Percentiles rank a stretch among this genome's conserved stretches.
These are phyloP conservation scores for Cladorrhinum sp. DNA, from an alignment of 2,329 filamentous ascomycete genomes.

Conservation along the genomic window DNA sequence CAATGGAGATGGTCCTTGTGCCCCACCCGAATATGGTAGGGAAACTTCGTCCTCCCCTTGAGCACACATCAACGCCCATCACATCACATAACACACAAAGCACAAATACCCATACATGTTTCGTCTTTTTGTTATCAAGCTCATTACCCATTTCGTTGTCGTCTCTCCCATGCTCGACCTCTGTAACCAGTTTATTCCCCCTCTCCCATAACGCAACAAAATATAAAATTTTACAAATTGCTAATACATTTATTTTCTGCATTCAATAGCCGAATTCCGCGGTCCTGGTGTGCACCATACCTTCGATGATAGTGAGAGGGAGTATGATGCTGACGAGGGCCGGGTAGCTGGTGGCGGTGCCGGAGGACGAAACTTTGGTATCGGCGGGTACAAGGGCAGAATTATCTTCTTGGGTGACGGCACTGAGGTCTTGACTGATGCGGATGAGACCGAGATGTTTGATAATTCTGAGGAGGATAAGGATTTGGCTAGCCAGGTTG, in stretches of 20 bases:
- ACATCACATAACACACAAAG: constrained; percentile 6
- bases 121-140: constrained; percentile 4
- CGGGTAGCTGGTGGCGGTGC: constrained; percentile 34
- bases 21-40: constrained; percentile 99
- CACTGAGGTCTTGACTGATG: constrained; percentile 85
- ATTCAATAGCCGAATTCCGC: constrained; percentile 71
- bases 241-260: constrained; percentile 26
- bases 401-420: constrained; percentile 96
- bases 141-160: not conserved
- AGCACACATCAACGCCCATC: constrained; percentile 2
- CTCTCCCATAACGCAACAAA: not conserved
- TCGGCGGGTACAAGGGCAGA: constrained; percentile 72
- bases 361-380: constrained; percentile 56
- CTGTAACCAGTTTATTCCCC: constrained; percentile 7
- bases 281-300: constrained; percentile 79
- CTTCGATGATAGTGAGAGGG: constrained; percentile 75
- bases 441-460: constrained; percentile 90
- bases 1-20: constrained; percentile 95
- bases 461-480: constrained; percentile 82
- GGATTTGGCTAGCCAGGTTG: constrained; percentile 79
- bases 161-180: not conserved
- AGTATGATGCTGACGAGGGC: constrained; percentile 73
- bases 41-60: constrained; percentile 41
- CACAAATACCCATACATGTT: constrained; percentile 9
- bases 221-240: constrained; percentile 1